phyloP scores from a whole-genome alignment of 768 basidiomycete genomes.

The Termitomyces heimii region DNA sequence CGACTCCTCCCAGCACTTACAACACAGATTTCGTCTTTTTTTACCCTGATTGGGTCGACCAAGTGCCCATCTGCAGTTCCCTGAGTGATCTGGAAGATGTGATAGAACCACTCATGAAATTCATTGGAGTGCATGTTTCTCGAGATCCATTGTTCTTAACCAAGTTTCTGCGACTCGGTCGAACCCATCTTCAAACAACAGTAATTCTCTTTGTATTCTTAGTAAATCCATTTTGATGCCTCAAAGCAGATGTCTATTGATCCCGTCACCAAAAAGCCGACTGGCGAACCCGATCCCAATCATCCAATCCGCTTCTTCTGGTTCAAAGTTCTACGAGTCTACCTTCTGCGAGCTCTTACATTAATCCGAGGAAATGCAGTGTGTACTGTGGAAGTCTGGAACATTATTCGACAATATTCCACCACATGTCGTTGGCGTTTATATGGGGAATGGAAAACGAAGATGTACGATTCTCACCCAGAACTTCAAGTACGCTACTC shows the following conservation, averaged over 20 bases:
- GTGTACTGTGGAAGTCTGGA: constrained; percentile 91
- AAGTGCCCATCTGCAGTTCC: constrained; percentile 57
- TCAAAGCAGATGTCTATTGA: constrained; percentile 39
- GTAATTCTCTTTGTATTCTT: constrained; percentile 21
- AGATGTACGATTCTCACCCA: constrained; percentile 66
- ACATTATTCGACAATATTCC: constrained; percentile 74
- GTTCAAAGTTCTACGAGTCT: constrained; percentile 73
- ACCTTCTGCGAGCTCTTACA: constrained; percentile 83
- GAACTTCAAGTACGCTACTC: constrained; percentile 75
- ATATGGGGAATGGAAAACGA: constrained; percentile 92
- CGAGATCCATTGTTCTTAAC: constrained; percentile 75
- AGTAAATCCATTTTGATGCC: neutral
- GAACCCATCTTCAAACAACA: constrained; percentile 51
- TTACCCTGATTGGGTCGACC: constrained; percentile 77
- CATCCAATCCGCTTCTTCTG: constrained; percentile 74
- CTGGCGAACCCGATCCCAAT: constrained; percentile 46
- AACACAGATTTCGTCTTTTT: constrained; percentile 84
- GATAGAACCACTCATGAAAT: constrained; percentile 73
- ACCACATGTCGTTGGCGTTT: constrained; percentile 80
- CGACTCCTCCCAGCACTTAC: constrained; percentile 74
- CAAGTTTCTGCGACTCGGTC: constrained; percentile 76
- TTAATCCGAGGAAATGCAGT: constrained; percentile 83
- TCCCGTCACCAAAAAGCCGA: constrained; percentile 54
- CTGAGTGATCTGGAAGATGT: constrained; percentile 70
- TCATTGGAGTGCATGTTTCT: constrained; percentile 76